Evolutionary conservation across 2,329 filamentous ascomycete species (phyloP).

Genomic region (Orbilia javanica): DNA sequence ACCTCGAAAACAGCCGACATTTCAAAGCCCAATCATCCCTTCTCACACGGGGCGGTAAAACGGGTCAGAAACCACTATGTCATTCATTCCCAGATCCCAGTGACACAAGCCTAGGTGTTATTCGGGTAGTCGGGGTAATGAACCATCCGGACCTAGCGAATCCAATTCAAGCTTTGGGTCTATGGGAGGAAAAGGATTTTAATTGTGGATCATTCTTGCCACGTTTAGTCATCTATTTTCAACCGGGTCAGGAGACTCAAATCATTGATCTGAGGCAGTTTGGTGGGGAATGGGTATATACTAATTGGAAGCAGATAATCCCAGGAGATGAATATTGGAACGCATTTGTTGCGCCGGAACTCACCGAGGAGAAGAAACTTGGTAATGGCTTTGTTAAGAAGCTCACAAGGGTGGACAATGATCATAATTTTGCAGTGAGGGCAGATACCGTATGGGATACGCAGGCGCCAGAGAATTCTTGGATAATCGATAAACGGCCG

Average conservation of each 20-base stretch:
- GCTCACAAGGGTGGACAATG: not conserved
- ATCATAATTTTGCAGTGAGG: not conserved
- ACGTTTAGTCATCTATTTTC: constrained; percentile 21
- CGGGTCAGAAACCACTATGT: constrained; percentile 12
- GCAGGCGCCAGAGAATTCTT: constrained; percentile 3
- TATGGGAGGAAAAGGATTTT: constrained; percentile 39
- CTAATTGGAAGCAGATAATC: constrained; percentile 46
- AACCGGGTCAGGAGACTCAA: constrained; percentile 18
- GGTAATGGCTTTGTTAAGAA: constrained; percentile 33
- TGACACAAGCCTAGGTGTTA: not conserved
- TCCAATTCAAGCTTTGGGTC: constrained; percentile 24
- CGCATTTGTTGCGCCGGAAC: constrained; percentile 18
- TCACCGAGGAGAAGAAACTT: not conserved
- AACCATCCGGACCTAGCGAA: constrained; percentile 18
- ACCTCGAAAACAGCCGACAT: not conserved
- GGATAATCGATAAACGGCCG: constrained; percentile 10
- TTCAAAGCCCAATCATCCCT: constrained; percentile 16
- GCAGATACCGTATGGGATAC: constrained; percentile 23
- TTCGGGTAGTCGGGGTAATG: constrained; percentile 40
- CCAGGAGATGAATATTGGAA: constrained; percentile 18
- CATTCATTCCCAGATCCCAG: constrained; percentile 22
- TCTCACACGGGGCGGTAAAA: constrained; percentile 2
- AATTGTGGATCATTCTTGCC: constrained; percentile 24
- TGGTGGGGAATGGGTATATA: constrained; percentile 35
- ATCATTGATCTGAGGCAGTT: constrained; percentile 32